Conservation (phyloP, 305 asterid species). For the Fraxinus baroniana region DNA sequence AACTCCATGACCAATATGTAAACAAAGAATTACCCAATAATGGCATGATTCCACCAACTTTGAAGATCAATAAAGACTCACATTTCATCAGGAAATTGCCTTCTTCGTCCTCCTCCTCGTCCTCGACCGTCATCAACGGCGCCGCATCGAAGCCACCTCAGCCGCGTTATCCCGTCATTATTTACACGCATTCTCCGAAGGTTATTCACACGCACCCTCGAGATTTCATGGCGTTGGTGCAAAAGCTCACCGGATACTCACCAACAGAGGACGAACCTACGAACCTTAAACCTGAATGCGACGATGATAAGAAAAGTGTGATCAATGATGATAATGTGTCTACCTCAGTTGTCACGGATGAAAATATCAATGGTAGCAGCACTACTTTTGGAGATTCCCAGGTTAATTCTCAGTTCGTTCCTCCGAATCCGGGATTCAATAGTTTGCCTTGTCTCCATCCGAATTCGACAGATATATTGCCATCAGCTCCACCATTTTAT, state of each 20-base stretch:
- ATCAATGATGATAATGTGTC: slow-evolving; percentile 29
- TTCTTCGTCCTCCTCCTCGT: slow-evolving; percentile 1
- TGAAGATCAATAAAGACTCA: slow-evolving; percentile 33
- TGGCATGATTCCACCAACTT: slow-evolving; percentile 7
- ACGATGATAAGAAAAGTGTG: background rate
- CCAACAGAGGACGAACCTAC: background rate
- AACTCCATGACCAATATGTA: slow-evolving; percentile 14
- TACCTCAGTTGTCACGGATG: slow-evolving; percentile 32
- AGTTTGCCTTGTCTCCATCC: slow-evolving; percentile 15
- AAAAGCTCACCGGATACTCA: slow-evolving; percentile 24
- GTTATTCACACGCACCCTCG: slow-evolving; percentile 21
- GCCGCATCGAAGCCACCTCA: slow-evolving; percentile 7
- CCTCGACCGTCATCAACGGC: slow-evolving; percentile 11
- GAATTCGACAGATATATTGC: slow-evolving; percentile 26
- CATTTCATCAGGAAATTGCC: slow-evolving; percentile 33
- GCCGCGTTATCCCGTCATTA: slow-evolving; percentile 22
- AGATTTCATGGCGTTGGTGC: slow-evolving; percentile 26
- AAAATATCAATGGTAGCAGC: slow-evolving; percentile 12
- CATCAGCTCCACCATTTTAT: slow-evolving; percentile 22
- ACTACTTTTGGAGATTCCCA: slow-evolving; percentile 1
- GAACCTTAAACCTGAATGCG: background rate
- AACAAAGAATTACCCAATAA: slow-evolving; percentile 12
- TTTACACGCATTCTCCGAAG: slow-evolving; percentile 30
- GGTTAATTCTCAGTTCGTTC: slow-evolving; percentile 16
- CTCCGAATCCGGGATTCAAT: slow-evolving; percentile 13